Evolutionary conservation across 306 rosid genomes (phyloP), one percentile per base, ranked within the genome.

Genomic region (Datisca glomerata): DNA sequence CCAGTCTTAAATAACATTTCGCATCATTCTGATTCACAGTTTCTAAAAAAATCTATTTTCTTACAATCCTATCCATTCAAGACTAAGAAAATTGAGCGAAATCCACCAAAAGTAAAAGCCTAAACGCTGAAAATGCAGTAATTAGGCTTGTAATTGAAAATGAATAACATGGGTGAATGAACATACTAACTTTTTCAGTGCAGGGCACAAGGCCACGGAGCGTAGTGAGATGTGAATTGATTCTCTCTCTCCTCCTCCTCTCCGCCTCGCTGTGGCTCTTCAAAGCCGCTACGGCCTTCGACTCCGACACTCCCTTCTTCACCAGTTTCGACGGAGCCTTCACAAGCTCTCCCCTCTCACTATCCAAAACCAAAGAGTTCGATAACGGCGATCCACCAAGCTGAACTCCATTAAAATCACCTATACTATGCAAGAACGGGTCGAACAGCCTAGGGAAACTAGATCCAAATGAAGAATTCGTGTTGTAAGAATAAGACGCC

Each of bases 181-280:
- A 8, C 12, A 1, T 8, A 29, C 44, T 49, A 23, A 80, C 96
- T 85, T 80, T 85, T 10, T 69, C 64, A 44, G 57, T 56, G 65
- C 72, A 53, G 47, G 85, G 61, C 3, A 86, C 80, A 40, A 81
- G 70, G 20, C 69, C 69, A 37, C 96, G 96, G 24, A 86, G 73
- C 7, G 89, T 78, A 13, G 67, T 48, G 47, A 86, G 80, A 75
- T 80, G 96, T 10, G 76, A 70, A 63, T 86, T 86, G 24, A 86
- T 86, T 66, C 94, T 75, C 74, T 81, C 91, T 54, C 96, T 70
- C 49, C 96, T 67, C 67, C 93, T 73, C 70, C 76, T 73, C 76
- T 86, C 94, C 6, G 96, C 96, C 47, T 78, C 86, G 51, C 93
- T 75, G 51, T 86, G 96, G 14, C 53, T 86, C 74, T 78, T 81